Evolutionary conservation across 2,329 filamentous ascomycete genomes (phyloP), one percentile per base, ranked within the genome.

Genomic region (Parasarocladium wereldwijsianum): DNA sequence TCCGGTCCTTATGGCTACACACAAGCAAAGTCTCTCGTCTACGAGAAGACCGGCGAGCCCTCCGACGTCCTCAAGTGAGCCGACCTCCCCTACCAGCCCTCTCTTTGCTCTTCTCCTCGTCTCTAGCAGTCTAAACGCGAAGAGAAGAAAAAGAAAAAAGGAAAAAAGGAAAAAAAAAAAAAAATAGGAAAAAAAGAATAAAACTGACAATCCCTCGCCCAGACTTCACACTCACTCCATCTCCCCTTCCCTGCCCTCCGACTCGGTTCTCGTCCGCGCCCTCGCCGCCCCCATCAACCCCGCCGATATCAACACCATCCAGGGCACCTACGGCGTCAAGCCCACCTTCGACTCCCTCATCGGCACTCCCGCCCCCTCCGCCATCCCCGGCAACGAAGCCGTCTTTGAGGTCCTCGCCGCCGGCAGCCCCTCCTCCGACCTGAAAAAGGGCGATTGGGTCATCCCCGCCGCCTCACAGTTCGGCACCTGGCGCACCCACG

Each of bases 281-380:
- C 81, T 98, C 44, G 82, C 86, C 18, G 75, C 85, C 1, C 84
- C 90, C 34, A 83, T 98, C 54, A 98, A 98, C 60, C 90, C 90
- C 15, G 86, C 90, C 46, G 90, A 98, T 58, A 82, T 98, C 54
- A 98, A 98, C 63, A 87, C 87, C 45, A 82, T 98, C 46, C 90
- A 98, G 62, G 90, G 90, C 40, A 85, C 87, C 4, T 98, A 98
- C 59, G 87, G 87, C 37, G 75, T 75, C 26, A 84, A 84, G 50
- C 85, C 86, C 0, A 61, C 68, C 25, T 86, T 93, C 55, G 76
- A 72, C 12, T 76, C 74, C 5, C 55, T 71, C 2, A 71, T 98
- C 32, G 81, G 85, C 33, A 94, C 86, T 0, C 41, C 72, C 1
- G 62, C 74, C 15, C 84, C 86, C 3, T 71, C 79, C 6, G 82